Evolutionary conservation across 176 grass and related monocot species (phyloP).

Genomic region (Tillandsia fasciculata): DNA sequence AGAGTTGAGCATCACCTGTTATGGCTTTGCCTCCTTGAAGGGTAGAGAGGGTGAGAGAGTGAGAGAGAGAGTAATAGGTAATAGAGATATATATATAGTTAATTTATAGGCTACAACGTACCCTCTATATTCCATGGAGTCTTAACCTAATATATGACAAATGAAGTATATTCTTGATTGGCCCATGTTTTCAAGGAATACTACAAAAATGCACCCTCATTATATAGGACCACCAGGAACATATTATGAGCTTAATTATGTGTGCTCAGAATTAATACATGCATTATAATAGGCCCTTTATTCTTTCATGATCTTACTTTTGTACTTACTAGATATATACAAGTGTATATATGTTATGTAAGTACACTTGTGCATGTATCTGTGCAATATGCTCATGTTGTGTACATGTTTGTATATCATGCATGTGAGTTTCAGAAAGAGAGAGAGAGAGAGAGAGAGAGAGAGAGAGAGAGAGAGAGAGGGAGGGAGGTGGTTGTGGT

Average conservation of each 20-base stretch:
- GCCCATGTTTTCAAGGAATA: neutral
- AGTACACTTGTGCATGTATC: neutral
- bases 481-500: neutral
- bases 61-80: neutral
- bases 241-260: neutral
- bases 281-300: neutral
- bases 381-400: no score
- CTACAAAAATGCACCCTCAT: neutral
- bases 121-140: neutral
- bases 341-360: neutral
- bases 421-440: neutral
- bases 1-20: neutral
- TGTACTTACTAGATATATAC: neutral
- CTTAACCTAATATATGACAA: constrained; percentile 3
- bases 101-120: neutral
- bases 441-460: constrained; percentile 9
- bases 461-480: neutral
- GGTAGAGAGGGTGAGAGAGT: neutral
- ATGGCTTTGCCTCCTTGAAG: constrained; percentile 1
- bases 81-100: neutral
- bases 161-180: neutral
- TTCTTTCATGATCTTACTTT: neutral
- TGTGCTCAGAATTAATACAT: neutral
- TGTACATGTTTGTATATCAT: no score
- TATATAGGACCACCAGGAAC: neutral